Evolutionary conservation across 1,139 yeast genomes (phyloP).

Genomic region (Zygoascus hellenicus): DNA sequence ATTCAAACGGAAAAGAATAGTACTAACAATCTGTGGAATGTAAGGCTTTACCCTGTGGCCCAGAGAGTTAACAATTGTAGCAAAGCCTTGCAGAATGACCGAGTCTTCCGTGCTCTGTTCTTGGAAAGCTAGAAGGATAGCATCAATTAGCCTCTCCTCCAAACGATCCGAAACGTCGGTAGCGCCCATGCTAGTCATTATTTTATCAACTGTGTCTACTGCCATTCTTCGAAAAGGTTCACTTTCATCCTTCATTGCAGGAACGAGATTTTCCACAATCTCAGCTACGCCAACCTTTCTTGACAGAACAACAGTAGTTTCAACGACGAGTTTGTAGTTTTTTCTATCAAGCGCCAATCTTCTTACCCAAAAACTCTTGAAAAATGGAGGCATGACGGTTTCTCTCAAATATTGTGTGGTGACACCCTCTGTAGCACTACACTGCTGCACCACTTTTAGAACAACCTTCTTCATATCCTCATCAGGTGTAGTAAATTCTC

Average conservation of each 20-base stretch:
- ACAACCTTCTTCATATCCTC: conserved; percentile 84
- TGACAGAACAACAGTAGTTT: conserved; percentile 66
- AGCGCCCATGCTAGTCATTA: conserved; percentile 42
- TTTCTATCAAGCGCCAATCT: conserved; percentile 46
- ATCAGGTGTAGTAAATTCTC: conserved; percentile 79
- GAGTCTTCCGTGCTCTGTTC: conserved; percentile 58
- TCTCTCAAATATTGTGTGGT: conserved; percentile 43
- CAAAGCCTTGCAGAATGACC: conserved; percentile 58
- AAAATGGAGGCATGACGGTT: conserved; percentile 57
- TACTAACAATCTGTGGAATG: conserved; percentile 66
- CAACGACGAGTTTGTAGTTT: conserved; percentile 56
- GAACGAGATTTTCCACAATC: conserved; percentile 53
- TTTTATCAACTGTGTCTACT: conserved; percentile 56
- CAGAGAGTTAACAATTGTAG: conserved; percentile 58
- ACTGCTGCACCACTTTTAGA: conserved; percentile 53
- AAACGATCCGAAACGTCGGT: conserved; percentile 50
- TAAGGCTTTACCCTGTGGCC: conserved; percentile 71
- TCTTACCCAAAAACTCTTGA: conserved; percentile 67
- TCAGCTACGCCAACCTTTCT: conserved; percentile 60
- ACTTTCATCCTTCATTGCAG: conserved; percentile 70
- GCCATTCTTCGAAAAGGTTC: conserved; percentile 79
- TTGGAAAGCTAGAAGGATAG: conserved; percentile 76
- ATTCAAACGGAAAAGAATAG: conserved; percentile 67
- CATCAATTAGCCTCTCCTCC: conserved; percentile 72
- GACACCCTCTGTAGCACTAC: conserved; percentile 49